These are phyloP conservation scores for Lactuca saligna DNA, from an alignment of 129 eudicot genomes.

Conservation along the genomic window DNA sequence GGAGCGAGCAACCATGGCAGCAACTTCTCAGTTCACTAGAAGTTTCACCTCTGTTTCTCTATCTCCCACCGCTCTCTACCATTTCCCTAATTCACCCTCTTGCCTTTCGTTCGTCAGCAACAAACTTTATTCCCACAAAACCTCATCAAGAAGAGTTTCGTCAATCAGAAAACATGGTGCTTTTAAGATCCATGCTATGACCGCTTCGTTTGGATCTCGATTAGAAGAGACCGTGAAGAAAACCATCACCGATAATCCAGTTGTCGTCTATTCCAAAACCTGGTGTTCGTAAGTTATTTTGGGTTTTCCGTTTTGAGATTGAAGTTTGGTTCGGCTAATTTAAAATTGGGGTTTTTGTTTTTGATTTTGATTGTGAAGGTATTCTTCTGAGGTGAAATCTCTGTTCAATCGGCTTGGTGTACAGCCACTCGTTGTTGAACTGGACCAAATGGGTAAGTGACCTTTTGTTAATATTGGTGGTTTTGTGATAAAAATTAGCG, in stretches of 20 bases:
- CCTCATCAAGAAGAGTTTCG: conserved; percentile 6
- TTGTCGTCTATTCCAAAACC: conserved; percentile 89
- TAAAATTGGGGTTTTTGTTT: background rate
- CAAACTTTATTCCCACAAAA: conserved; percentile 4
- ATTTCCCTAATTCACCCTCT: conserved; percentile 15
- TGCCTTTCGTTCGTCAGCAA: conserved; percentile 18
- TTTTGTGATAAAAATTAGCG: conserved; percentile 2
- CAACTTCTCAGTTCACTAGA: conserved; percentile 36
- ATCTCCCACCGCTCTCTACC: conserved; percentile 14
- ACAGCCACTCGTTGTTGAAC: conserved; percentile 74
- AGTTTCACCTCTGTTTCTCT: conserved; percentile 25
- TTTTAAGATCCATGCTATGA: conserved; percentile 55
- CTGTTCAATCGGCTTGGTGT: conserved; percentile 82
- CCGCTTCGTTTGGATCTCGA: conserved; percentile 67
- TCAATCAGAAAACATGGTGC: conserved; percentile 28
- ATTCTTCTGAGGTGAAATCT: conserved; percentile 84
- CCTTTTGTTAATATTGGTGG: too few relatives aligned
- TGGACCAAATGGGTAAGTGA: conserved; percentile 74
- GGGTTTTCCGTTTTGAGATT: background rate
- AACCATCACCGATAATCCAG: conserved; percentile 64
- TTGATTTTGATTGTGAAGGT: conserved; percentile 46
- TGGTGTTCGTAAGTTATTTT: conserved; percentile 77
- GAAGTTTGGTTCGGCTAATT: background rate
- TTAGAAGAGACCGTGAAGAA: conserved; percentile 77
- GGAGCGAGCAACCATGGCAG: conserved; percentile 35